A percentile compares a stretch with the other conserved stretches of the same genome.
phyloP scores from a whole-genome alignment of 2,329 filamentous ascomycete species.

The Didymella pinodella region DNA sequence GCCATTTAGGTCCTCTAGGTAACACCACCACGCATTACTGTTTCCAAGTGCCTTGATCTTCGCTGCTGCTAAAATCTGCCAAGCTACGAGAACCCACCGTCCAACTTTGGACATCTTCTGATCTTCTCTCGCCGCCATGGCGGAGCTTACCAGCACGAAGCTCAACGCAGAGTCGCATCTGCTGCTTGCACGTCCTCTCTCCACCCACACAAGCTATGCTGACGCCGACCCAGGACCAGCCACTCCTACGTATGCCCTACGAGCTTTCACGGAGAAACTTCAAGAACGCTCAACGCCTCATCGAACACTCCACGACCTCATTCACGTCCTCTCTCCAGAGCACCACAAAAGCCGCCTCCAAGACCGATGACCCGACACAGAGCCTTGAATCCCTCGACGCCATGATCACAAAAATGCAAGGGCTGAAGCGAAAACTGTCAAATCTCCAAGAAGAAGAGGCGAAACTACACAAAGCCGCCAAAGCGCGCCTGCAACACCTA shows the following conservation, averaged over 20 bases:
- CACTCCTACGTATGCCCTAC: conserved; percentile 88
- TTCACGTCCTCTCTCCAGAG: conserved; percentile 66
- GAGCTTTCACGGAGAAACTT: conserved; percentile 95
- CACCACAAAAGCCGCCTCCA: conserved; percentile 68
- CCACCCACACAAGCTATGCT: background rate
- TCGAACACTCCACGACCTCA: conserved; percentile 73
- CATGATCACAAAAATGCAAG: conserved; percentile 85
- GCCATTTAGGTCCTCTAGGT: conserved; percentile 5
- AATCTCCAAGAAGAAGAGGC: conserved; percentile 80
- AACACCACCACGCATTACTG: background rate
- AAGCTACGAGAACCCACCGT: too few relatives aligned
- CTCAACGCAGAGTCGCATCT: conserved; percentile 79
- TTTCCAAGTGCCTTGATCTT: background rate
- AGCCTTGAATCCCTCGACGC: conserved; percentile 81
- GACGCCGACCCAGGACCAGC: conserved; percentile 75
- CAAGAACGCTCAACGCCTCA: conserved; percentile 78
- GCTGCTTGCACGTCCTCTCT: conserved; percentile 66
- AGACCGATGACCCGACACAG: conserved; percentile 45
- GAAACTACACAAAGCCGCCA: conserved; percentile 75
- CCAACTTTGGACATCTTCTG: background rate
- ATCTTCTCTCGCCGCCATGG: conserved; percentile 44
- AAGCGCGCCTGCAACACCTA: conserved; percentile 80
- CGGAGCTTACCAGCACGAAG: conserved; percentile 64
- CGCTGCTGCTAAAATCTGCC: background rate
- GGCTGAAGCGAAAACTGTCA: conserved; percentile 86